Percentiles rank a stretch among this genome's conserved stretches.
Evolutionary conservation across 169 alveolate species (phyloP).

Genomic region (Eimeria maxima): DNA sequence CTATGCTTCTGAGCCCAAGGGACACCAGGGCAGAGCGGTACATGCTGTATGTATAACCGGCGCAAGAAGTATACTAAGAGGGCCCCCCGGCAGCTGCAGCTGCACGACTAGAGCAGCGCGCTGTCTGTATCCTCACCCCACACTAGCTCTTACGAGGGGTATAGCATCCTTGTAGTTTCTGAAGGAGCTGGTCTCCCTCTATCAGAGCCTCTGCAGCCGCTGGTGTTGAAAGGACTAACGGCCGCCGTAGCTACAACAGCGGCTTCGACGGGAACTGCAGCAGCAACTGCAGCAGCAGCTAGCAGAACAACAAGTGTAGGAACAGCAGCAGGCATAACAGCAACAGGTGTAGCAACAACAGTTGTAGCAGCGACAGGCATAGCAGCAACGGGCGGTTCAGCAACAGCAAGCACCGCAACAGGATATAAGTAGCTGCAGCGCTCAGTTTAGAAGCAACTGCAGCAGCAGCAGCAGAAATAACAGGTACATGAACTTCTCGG

Average conservation of each 20-base stretch:
- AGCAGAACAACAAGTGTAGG: not conserved
- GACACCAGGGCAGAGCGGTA: not conserved
- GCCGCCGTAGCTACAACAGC: not conserved
- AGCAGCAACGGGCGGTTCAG: not conserved
- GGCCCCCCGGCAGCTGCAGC: constrained; percentile 14
- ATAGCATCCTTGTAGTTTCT: not conserved
- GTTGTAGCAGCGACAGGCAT: constrained; percentile 13
- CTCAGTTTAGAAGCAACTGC: not conserved
- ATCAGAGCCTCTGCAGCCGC: not conserved
- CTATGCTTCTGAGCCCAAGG: not conserved
- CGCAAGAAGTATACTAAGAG: not conserved
- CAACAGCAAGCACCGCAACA: not conserved
- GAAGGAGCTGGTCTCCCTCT: not conserved
- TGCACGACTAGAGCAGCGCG: not conserved
- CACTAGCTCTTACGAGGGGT: not conserved
- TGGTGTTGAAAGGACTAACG: not conserved
- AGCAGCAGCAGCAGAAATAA: not conserved
- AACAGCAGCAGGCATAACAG: not conserved
- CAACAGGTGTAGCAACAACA: not conserved
- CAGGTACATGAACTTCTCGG: constrained; percentile 54
- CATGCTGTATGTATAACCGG: not conserved
- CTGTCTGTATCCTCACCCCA: not conserved
- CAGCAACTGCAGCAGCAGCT: constrained; percentile 14
- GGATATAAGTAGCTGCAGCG: not conserved
- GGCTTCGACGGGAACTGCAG: constrained; percentile 24